phyloP scores from a whole-genome alignment of 2,329 filamentous ascomycete genomes.

The Pseudocercospora macadamiae region DNA sequence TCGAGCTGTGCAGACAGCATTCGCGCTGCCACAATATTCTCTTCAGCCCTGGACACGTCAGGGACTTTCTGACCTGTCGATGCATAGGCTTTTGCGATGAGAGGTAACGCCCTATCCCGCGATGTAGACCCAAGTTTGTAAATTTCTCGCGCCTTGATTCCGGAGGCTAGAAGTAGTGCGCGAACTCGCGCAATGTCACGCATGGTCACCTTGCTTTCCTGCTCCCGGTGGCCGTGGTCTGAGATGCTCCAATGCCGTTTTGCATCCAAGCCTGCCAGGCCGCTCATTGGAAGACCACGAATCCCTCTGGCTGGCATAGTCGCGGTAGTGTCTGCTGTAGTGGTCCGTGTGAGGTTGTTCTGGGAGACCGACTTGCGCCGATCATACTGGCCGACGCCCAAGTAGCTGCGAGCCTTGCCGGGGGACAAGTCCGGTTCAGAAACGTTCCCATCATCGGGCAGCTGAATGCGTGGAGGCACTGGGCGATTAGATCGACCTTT shows the following conservation, averaged over 20 bases:
- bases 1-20: constrained; percentile 54
- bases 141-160: constrained; percentile 88
- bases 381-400: constrained; percentile 30
- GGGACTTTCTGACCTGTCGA: constrained; percentile 47
- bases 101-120: constrained; percentile 36
- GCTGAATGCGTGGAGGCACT: constrained; percentile 56
- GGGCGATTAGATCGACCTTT: constrained; percentile 43
- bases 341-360: constrained; percentile 36
- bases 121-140: constrained; percentile 62
- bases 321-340: constrained; percentile 9
- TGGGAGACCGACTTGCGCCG: constrained; percentile 31
- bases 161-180: constrained; percentile 76
- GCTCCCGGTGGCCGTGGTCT: constrained; percentile 44
- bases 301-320: constrained; percentile 10
- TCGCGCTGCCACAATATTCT: constrained; percentile 58
- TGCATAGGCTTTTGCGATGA: constrained; percentile 42
- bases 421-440: constrained; percentile 23
- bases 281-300: constrained; percentile 8
- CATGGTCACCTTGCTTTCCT: constrained; percentile 54
- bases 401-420: constrained; percentile 8
- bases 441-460: constrained; percentile 43
- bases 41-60: constrained; percentile 53
- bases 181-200: constrained; percentile 80
- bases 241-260: constrained; percentile 63
- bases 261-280: constrained; percentile 19